Base-by-base conservation (phyloP, 768 basidiomycete species). In the Kwoniella shandongensis region DNA sequence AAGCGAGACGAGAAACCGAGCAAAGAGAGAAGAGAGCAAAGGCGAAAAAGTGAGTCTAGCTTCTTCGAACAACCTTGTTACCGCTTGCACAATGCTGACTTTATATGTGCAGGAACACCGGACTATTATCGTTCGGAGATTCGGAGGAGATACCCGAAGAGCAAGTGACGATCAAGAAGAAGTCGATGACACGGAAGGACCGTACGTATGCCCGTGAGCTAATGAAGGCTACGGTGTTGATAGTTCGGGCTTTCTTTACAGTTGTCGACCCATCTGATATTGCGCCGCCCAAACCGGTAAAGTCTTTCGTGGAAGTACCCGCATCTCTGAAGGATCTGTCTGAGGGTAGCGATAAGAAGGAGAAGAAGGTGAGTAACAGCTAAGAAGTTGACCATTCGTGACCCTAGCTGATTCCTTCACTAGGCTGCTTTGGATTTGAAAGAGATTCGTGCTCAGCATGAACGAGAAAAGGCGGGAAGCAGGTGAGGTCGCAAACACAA, bases 111-210 rank as follows among this genome's bases (percentile, higher is more conserved):
- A 96, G 92, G 77, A 91, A 99, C 68, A 88, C 88, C 10, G 88
- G 87, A 54, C 77, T 99, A 10, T 76, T 98, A 52, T 94, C 91
- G 48, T 99, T 99, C 73, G 90, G 85, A 15, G 87, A 83, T 30
- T 84, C 76, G n/a, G 84, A 77, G 4, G 79, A 68, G 30, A 86
- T 83, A 25, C 85, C 84, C 7, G 82, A 78, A 12, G 86, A 85
- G 42, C 69, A 80, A 0, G 75, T 80, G 0, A 71, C 73, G 1
- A 80, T 84, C 62, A 86, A 86, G 78, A 91, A 91, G 81, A 92
- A 89, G 74, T 81, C 85, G 0, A 88, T 94, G 25, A 85, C 81
- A 22, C 80, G 93, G 25, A 88, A 89, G 32, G 92, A 96, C 78
- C 73, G 91, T 93, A 69, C 54, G 90, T 44, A n/a, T 44, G 13